Evolutionary conservation across 1,139 yeast genomes (phyloP).

Genomic region (Meyerozyma athensensis): DNA sequence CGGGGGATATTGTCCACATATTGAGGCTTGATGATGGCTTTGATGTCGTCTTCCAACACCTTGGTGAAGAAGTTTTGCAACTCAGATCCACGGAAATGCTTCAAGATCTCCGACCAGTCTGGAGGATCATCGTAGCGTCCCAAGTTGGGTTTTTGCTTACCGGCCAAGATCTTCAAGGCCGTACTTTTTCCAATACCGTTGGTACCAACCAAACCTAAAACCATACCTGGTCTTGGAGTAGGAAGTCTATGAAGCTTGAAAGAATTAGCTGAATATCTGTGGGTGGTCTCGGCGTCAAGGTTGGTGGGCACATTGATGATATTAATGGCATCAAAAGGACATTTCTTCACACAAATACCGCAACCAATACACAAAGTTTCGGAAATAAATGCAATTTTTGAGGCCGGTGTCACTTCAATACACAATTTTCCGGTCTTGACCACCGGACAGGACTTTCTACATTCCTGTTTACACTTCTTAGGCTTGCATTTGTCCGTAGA

Average conservation of each 20-base stretch:
- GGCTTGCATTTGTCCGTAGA: conserved; percentile 94
- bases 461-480: conserved; percentile 96
- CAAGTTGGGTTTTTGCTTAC: conserved; percentile 94
- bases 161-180: conserved; percentile 97
- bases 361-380: conserved; percentile 96
- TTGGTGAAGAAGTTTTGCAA: conserved; percentile 94
- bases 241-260: conserved; percentile 96
- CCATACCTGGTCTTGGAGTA: conserved; percentile 98
- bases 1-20: conserved; percentile 96
- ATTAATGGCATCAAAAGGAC: conserved; percentile 95
- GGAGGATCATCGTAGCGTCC: conserved; percentile 95
- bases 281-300: conserved; percentile 87
- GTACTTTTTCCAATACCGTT: conserved; percentile 99
- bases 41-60: conserved; percentile 86
- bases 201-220: conserved; percentile 93
- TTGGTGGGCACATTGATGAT: conserved; percentile 96
- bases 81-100: conserved; percentile 92
- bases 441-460: conserved; percentile 95
- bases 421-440: conserved; percentile 96
- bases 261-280: conserved; percentile 95
- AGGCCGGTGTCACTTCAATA: conserved; percentile 89
- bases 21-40: conserved; percentile 95
- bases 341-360: conserved; percentile 98
- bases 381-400: conserved; percentile 93
- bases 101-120: conserved; percentile 91